These are phyloP conservation scores for Boletus tylopilopsis DNA, from an alignment of 768 basidiomycete species.

Conservation along the genomic window DNA sequence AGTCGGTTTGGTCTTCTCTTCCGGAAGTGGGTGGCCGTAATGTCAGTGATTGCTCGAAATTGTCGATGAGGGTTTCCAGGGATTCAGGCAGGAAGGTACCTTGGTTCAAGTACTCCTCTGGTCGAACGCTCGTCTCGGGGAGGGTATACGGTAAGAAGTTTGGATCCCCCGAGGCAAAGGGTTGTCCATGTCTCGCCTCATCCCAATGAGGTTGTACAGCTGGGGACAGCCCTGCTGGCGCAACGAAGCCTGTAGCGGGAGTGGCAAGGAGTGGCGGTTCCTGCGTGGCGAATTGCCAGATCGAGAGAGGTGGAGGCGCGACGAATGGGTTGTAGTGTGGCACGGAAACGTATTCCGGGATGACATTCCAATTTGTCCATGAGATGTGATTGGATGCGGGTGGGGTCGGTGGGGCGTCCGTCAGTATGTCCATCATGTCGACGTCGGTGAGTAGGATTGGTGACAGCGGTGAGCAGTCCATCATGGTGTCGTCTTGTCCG, in stretches of 20 bases:
- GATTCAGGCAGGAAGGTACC: neutral
- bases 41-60: conserved; percentile 9
- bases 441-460: conserved; percentile 2
- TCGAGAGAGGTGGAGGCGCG: neutral
- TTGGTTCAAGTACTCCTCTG: too few relatives aligned
- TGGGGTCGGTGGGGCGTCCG: neutral
- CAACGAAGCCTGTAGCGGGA: neutral
- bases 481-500: conserved; percentile 6
- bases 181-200: neutral
- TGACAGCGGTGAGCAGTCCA: conserved; percentile 11
- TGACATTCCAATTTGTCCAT: conserved; percentile 3
- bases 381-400: neutral
- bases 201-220: neutral
- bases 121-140: neutral
- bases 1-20: neutral
- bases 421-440: conserved; percentile 14
- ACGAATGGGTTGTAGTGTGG: neutral
- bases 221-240: neutral
- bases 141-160: neutral
- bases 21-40: neutral
- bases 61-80: conserved; percentile 2
- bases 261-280: neutral
- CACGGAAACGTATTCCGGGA: too few relatives aligned
- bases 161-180: neutral
- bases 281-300: conserved; percentile 1